Percentiles rank a stretch among this genome's conserved stretches.
These are phyloP conservation scores for Eucalyptus polybractea DNA, from an alignment of 345 rosid species.

Conservation along the genomic window DNA sequence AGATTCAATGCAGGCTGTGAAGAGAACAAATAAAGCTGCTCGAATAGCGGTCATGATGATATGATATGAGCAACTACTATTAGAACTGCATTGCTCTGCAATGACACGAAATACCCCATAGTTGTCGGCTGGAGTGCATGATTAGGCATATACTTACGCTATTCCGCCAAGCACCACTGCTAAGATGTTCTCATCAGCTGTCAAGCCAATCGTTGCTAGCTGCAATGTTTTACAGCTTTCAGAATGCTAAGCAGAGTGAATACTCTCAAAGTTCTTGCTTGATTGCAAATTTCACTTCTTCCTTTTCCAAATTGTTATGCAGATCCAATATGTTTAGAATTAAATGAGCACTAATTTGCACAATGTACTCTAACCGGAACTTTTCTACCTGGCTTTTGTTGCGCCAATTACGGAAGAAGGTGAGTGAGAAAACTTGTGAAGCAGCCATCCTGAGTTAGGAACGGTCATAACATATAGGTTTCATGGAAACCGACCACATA, in stretches of 20 bases:
- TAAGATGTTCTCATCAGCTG: conserved; percentile 5
- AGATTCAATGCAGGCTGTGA: neutral
- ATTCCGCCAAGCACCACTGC: conserved; percentile 13
- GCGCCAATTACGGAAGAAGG: conserved; percentile 13
- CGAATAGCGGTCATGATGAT: neutral
- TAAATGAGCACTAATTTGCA: neutral
- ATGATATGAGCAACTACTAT: neutral
- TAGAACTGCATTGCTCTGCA: neutral
- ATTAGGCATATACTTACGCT: neutral
- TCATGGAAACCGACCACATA: neutral
- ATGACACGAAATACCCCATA: neutral
- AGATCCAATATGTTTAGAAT: neutral
- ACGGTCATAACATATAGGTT: neutral
- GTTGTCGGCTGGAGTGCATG: neutral
- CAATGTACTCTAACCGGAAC: neutral
- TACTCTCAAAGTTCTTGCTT: neutral
- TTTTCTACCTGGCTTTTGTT: conserved; percentile 11
- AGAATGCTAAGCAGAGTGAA: neutral
- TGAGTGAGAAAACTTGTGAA: conserved; percentile 5
- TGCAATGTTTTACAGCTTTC: neutral
- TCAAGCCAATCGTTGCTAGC: conserved; percentile 9
- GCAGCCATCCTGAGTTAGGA: neutral
- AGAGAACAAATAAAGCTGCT: neutral
- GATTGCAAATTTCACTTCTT: neutral
- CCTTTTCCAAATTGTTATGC: neutral